Conservation (phyloP, 441 rosid species). For the Arabidopsis hybrid region DNA sequence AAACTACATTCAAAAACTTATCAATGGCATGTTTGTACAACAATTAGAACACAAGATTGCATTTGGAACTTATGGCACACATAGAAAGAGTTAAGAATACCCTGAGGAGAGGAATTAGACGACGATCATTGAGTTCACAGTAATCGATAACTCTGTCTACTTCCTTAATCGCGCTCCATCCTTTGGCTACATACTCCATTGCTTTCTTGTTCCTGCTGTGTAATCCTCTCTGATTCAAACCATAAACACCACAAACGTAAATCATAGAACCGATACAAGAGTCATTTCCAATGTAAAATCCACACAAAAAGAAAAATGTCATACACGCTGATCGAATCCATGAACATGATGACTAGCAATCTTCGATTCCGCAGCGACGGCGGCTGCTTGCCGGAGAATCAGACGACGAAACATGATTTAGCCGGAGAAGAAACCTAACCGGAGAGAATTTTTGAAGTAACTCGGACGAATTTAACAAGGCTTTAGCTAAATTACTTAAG, state of each 20-base stretch:
- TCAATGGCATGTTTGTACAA: no score
- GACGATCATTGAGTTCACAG: slow-evolving; percentile 82
- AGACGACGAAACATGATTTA: slow-evolving; percentile 45
- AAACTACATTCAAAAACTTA: not conserved
- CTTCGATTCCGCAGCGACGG: slow-evolving; percentile 24
- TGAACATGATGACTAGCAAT: slow-evolving; percentile 24
- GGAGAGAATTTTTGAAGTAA: not conserved
- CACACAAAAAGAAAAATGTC: not conserved
- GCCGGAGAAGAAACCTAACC: slow-evolving; percentile 7
- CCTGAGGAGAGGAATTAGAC: slow-evolving; percentile 87
- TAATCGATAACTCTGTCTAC: slow-evolving; percentile 91
- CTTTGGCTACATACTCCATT: slow-evolving; percentile 88
- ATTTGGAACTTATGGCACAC: not conserved
- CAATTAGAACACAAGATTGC: not conserved
- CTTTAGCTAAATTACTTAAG: not conserved
- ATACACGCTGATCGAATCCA: slow-evolving; percentile 50
- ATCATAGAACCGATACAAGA: slow-evolving; percentile 4
- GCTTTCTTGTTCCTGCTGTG: slow-evolving; percentile 88
- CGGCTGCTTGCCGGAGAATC: slow-evolving; percentile 32
- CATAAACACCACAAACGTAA: slow-evolving; percentile 10
- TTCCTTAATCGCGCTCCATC: slow-evolving; percentile 86
- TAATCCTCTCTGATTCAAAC: slow-evolving; percentile 60
- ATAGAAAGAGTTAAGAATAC: slow-evolving; percentile 43
- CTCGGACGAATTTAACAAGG: not conserved
- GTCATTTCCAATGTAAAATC: not conserved